A percentile compares a stretch with the other conserved stretches of the same genome.
Conservation (phyloP, 2,329 filamentous ascomycete genomes). For the Trichoderma harzianum region DNA sequence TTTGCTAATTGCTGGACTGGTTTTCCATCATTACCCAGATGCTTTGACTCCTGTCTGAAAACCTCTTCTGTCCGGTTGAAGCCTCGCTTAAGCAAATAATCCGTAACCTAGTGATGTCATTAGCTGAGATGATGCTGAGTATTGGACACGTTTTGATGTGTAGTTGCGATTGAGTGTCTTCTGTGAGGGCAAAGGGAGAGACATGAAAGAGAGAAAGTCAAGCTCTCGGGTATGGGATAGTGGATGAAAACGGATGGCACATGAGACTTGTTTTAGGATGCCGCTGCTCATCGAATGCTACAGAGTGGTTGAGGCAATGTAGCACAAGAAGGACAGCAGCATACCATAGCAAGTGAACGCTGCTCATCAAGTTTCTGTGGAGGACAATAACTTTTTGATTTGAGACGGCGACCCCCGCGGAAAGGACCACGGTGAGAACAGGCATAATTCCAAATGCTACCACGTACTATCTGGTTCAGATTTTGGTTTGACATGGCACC, state of each 20-base stretch:
- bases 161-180: background rate
- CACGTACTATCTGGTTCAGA: slow-evolving; percentile 88
- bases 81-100: slow-evolving; percentile 93
- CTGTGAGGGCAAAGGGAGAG: background rate
- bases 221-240: background rate
- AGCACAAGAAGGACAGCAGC: background rate
- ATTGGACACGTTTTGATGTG: background rate
- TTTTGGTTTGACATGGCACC: slow-evolving; percentile 75
- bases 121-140: slow-evolving; percentile 6
- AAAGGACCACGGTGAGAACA: background rate
- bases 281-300: background rate
- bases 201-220: background rate
- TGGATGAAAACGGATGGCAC: background rate
- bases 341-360: background rate
- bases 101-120: slow-evolving; percentile 60
- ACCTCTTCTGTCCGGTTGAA: slow-evolving; percentile 91
- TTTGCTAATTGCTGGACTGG: slow-evolving; percentile 69
- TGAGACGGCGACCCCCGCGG: background rate
- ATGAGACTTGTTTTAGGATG: background rate
- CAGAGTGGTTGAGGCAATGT: background rate
- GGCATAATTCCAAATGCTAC: slow-evolving; percentile 22
- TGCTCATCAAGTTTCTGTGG: background rate
- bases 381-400: background rate
- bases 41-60: slow-evolving; percentile 83
- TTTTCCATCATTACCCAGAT: slow-evolving; percentile 75